phyloP scores from a whole-genome alignment of 108 stramenopile species.

The Cyclostephanos invisitatus region DNA sequence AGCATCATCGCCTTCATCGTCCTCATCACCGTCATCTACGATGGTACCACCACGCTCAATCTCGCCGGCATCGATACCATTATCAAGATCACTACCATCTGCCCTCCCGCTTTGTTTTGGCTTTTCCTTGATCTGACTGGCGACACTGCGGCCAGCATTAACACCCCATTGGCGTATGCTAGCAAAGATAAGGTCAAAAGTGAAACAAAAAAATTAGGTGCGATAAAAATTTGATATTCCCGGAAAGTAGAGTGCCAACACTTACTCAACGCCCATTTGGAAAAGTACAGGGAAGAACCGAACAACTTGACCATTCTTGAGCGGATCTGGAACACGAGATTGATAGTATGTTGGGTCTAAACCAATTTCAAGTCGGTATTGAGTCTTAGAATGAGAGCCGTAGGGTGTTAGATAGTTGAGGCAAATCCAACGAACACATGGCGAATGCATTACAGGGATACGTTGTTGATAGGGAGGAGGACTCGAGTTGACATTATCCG shows the following conservation, averaged over 20 bases:
- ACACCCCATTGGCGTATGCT: slow-evolving; percentile 85
- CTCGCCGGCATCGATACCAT: slow-evolving; percentile 16
- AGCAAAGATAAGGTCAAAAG: neutral
- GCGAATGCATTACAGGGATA: slow-evolving; percentile 62
- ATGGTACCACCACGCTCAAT: slow-evolving; percentile 39
- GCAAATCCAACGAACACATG: slow-evolving; percentile 67
- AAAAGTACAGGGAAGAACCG: slow-evolving; percentile 82
- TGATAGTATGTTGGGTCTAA: slow-evolving; percentile 67
- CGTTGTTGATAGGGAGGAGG: slow-evolving; percentile 13
- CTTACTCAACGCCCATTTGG: slow-evolving; percentile 84
- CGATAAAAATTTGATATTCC: neutral
- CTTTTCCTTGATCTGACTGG: slow-evolving; percentile 52
- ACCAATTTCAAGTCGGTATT: slow-evolving; percentile 69
- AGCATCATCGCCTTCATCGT: slow-evolving; percentile 77
- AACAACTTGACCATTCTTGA: slow-evolving; percentile 62
- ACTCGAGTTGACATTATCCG: slow-evolving; percentile 39
- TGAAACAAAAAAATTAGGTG: neutral
- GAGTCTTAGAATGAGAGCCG: slow-evolving; percentile 28
- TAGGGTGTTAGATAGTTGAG: slow-evolving; percentile 27
- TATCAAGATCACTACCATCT: slow-evolving; percentile 12
- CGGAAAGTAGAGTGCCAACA: neutral
- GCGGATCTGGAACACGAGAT: slow-evolving; percentile 62
- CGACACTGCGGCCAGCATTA: slow-evolving; percentile 64
- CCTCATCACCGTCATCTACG: slow-evolving; percentile 62
- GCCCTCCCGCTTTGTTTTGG: slow-evolving; percentile 17